Percentiles rank a stretch among this genome's conserved stretches.
These are phyloP conservation scores for Microbotryum scabiosae DNA, from an alignment of 1,284 basidiomycete genomes.

Conservation along the genomic window DNA sequence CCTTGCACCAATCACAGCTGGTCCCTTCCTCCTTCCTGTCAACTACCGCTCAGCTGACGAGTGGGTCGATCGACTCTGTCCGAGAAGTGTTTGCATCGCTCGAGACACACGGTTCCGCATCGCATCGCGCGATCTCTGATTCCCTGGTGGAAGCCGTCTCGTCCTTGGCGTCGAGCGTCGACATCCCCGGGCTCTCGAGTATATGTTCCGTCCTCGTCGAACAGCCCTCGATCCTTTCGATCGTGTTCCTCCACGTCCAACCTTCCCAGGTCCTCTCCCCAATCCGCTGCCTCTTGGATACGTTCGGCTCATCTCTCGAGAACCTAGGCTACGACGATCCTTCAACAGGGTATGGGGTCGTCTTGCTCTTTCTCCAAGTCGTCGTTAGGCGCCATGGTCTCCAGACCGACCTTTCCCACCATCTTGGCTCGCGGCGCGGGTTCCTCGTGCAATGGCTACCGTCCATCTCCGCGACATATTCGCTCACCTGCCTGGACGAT, in stretches of 20 bases:
- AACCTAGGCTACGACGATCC: constrained; percentile 15
- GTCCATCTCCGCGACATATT: constrained; percentile 32
- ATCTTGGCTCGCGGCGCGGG: constrained; percentile 29
- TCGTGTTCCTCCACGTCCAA: constrained; percentile 17
- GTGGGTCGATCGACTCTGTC: too few species aligned
- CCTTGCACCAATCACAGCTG: too few species aligned
- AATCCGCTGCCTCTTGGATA: constrained; percentile 13
- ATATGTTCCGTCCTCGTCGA: constrained; percentile 9
- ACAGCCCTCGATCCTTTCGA: constrained; percentile 6
- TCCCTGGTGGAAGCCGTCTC: background rate
- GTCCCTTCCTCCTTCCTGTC: too few species aligned
- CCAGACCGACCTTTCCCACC: constrained; percentile 19
- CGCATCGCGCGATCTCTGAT: too few species aligned
- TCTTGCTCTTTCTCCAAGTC: constrained; percentile 38
- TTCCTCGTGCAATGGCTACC: constrained; percentile 25
- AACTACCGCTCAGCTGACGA: too few species aligned
- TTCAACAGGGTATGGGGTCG: constrained; percentile 38
- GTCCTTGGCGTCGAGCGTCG: background rate
- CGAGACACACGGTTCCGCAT: too few species aligned
- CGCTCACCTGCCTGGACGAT: constrained; percentile 36
- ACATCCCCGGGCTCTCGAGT: constrained; percentile 2
- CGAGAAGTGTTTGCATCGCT: too few species aligned
- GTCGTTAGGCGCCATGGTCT: constrained; percentile 34
- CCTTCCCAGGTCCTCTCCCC: constrained; percentile 16
- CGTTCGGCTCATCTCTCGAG: constrained; percentile 10